These are phyloP conservation scores for Lentinula lateritia DNA, from an alignment of 768 basidiomycete genomes.

Conservation along the genomic window DNA sequence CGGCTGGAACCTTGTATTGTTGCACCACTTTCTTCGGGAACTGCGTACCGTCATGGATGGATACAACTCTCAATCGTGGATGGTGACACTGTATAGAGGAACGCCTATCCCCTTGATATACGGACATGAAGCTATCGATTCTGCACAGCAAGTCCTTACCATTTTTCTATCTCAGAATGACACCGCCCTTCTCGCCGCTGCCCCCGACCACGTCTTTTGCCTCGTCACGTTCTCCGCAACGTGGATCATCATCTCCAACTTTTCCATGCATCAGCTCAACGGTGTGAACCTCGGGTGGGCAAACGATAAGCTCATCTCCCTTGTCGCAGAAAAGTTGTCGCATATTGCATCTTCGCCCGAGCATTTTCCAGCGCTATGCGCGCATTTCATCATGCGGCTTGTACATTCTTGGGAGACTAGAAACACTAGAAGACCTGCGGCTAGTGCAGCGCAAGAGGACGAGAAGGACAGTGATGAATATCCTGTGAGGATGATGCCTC, in stretches of 20 bases:
- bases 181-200: slow-evolving; percentile 27
- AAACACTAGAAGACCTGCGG: neutral
- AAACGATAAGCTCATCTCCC: slow-evolving; percentile 30
- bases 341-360: slow-evolving; percentile 30
- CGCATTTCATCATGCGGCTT: slow-evolving; percentile 32
- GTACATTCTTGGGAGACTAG: slow-evolving; percentile 22
- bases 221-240: slow-evolving; percentile 39
- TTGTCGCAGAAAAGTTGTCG: slow-evolving; percentile 27
- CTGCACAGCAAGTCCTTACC: slow-evolving; percentile 32
- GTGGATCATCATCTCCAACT: slow-evolving; percentile 37
- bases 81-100: slow-evolving; percentile 25
- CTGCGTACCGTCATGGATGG: slow-evolving; percentile 15
- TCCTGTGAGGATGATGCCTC: neutral
- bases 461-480: neutral
- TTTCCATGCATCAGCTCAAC: slow-evolving; percentile 28
- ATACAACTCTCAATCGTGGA: slow-evolving; percentile 25
- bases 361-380: slow-evolving; percentile 34
- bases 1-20: slow-evolving; percentile 31
- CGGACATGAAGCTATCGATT: slow-evolving; percentile 31
- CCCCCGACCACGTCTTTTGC: slow-evolving; percentile 35
- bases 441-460: neutral
- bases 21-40: slow-evolving; percentile 29
- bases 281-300: slow-evolving; percentile 29
- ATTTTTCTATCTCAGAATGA: slow-evolving; percentile 27
- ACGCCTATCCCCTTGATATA: slow-evolving; percentile 26